These are phyloP conservation scores for Aspergillus aculeatus DNA, from an alignment of 2,329 filamentous ascomycete genomes.

Conservation along the genomic window DNA sequence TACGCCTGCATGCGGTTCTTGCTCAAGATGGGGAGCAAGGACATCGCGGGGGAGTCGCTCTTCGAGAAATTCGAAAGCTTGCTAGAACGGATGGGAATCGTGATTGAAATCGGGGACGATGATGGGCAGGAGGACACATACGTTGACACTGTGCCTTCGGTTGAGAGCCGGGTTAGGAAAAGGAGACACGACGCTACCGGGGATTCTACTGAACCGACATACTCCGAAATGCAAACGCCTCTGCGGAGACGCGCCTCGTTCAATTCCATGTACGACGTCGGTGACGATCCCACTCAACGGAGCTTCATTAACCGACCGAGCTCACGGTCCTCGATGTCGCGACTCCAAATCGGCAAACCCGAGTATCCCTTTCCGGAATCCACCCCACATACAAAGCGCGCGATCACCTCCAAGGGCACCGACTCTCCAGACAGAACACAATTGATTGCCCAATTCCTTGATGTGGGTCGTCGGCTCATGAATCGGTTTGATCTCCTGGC, in stretches of 20 bases:
- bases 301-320: constrained; percentile 39
- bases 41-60: constrained; percentile 57
- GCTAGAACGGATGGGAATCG: constrained; percentile 68
- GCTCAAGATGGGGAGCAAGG: constrained; percentile 69
- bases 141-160: constrained; percentile 20
- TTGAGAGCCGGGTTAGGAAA: constrained; percentile 24
- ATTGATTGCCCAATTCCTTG: constrained; percentile 39
- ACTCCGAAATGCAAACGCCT: constrained; percentile 22
- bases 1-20: constrained; percentile 74
- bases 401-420: constrained; percentile 10
- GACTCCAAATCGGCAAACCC: constrained; percentile 38
- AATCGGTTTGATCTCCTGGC: constrained; percentile 31
- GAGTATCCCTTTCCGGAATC: constrained; percentile 28
- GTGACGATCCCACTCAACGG: constrained; percentile 51
- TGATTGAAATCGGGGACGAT: constrained; percentile 60
- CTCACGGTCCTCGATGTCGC: constrained; percentile 46
- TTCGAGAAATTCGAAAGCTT: constrained; percentile 69
- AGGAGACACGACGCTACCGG: constrained; percentile 20
- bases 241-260: constrained; percentile 55
- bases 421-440: constrained; percentile 36
- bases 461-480: constrained; percentile 39
- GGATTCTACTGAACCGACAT: constrained; percentile 23
- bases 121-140: constrained; percentile 39
- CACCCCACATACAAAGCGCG: constrained; percentile 20
- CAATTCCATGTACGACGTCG: constrained; percentile 52